A percentile compares a stretch with the other conserved stretches of the same genome.
These are phyloP conservation scores for Groenewaldozyma auringiensis DNA, from an alignment of 1,139 yeast species.

Conservation along the genomic window DNA sequence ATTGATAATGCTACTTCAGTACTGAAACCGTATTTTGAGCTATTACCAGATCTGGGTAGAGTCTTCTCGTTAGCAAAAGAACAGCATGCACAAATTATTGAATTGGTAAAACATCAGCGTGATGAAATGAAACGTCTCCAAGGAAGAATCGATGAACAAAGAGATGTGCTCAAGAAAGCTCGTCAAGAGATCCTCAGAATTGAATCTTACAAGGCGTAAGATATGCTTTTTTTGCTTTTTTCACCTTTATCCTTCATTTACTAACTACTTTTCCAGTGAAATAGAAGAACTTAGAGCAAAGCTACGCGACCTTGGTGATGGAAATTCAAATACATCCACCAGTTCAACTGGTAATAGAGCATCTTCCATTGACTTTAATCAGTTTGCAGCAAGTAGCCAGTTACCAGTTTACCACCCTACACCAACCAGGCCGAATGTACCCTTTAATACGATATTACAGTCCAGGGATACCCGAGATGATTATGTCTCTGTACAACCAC, in stretches of 20 bases:
- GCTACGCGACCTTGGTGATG: background rate
- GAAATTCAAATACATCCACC: background rate
- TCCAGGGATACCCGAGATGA: background rate
- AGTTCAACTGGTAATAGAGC: too few relatives aligned
- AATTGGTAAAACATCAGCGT: conserved; percentile 10
- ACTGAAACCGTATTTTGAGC: conserved; percentile 1
- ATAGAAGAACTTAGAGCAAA: background rate
- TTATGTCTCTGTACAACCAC: background rate
- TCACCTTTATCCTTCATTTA: background rate
- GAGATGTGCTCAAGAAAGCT: conserved; percentile 11
- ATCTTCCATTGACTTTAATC: background rate
- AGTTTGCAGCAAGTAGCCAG: background rate
- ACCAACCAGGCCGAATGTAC: background rate
- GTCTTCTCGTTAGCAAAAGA: conserved; percentile 2
- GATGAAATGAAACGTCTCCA: conserved; percentile 8
- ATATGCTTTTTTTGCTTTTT: background rate
- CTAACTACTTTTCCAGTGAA: conserved; percentile 2
- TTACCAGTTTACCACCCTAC: background rate
- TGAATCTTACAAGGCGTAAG: conserved; percentile 11
- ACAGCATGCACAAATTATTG: conserved; percentile 12
- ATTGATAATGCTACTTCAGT: background rate
- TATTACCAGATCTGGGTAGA: background rate
- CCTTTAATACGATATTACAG: background rate
- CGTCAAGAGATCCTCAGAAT: conserved; percentile 12
- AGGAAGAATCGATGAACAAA: conserved; percentile 10